Conservation (phyloP, 75 land plant genomes). For the Isoetes taiwanensis region DNA sequence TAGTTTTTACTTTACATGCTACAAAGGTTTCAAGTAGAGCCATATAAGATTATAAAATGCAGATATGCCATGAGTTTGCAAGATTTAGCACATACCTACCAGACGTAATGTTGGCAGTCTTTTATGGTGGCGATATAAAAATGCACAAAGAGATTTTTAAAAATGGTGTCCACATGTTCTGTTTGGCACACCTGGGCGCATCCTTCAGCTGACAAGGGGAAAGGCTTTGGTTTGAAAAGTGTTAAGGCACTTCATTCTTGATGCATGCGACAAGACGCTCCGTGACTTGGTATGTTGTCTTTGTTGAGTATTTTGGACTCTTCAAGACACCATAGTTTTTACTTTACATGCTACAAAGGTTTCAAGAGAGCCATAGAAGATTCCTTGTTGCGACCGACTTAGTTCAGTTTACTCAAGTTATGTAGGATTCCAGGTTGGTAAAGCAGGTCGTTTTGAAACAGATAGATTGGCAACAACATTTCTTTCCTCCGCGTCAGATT, state of each 20-base stretch:
- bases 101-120: slow-evolving; percentile 88
- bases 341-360: too few relatives aligned
- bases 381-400: too few relatives aligned
- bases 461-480: too few relatives aligned
- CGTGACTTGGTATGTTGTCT: slow-evolving; percentile 84
- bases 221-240: slow-evolving; percentile 82
- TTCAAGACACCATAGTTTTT: too few relatives aligned
- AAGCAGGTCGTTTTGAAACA: too few relatives aligned
- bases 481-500: too few relatives aligned
- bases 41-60: too few relatives aligned
- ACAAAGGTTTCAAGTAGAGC: too few relatives aligned
- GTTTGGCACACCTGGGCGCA: slow-evolving; percentile 95
- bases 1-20: too few relatives aligned
- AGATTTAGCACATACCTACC: slow-evolving; percentile 86
- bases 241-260: slow-evolving; percentile 97
- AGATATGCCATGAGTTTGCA: slow-evolving; percentile 99
- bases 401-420: too few relatives aligned
- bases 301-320: not conserved
- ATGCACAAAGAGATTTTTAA: slow-evolving; percentile 83
- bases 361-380: too few relatives aligned
- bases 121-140: slow-evolving; percentile 87
- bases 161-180: slow-evolving; percentile 97
- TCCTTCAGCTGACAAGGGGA: slow-evolving; percentile 70
- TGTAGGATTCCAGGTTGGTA: too few relatives aligned
- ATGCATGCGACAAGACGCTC: slow-evolving; percentile 99